Conservation (phyloP, 495 filamentous ascomycete genomes). For the Aspergillus sclerotioniger region DNA sequence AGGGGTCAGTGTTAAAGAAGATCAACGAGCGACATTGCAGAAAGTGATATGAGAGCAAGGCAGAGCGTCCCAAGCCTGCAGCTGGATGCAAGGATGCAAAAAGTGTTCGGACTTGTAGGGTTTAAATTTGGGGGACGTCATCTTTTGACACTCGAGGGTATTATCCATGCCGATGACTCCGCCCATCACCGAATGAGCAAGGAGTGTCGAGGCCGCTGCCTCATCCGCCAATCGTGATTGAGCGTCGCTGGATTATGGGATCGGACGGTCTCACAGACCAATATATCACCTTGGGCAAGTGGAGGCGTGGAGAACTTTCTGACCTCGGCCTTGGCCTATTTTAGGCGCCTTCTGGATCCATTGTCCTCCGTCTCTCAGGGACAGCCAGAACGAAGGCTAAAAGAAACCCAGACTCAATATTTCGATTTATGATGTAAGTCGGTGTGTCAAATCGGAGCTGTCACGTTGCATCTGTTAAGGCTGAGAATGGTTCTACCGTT, state of each 20-base stretch:
- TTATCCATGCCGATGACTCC: neutral
- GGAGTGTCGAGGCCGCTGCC: neutral
- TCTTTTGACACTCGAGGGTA: neutral
- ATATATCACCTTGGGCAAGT: slow-evolving; percentile 15
- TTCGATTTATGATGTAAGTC: neutral
- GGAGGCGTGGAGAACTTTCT: slow-evolving; percentile 19
- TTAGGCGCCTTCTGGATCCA: slow-evolving; percentile 5
- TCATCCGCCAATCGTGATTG: slow-evolving; percentile 6
- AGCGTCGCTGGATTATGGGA: slow-evolving; percentile 1
- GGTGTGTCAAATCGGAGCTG: neutral
- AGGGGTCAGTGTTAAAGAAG: neutral
- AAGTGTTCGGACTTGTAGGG: neutral
- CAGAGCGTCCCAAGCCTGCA: neutral
- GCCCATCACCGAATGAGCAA: neutral
- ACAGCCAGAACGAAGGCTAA: neutral
- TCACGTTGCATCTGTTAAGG: neutral
- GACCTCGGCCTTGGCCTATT: slow-evolving; percentile 3
- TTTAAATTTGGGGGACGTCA: neutral
- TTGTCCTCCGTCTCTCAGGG: slow-evolving; percentile 1
- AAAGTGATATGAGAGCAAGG: neutral
- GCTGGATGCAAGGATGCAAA: neutral
- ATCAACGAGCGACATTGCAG: neutral
- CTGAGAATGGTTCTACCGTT: neutral
- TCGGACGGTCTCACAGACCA: slow-evolving; percentile 12
- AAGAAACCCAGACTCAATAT: neutral